Evolutionary conservation across 495 filamentous ascomycete genomes (phyloP).

Genomic region (Recurvomyces mirabilis): DNA sequence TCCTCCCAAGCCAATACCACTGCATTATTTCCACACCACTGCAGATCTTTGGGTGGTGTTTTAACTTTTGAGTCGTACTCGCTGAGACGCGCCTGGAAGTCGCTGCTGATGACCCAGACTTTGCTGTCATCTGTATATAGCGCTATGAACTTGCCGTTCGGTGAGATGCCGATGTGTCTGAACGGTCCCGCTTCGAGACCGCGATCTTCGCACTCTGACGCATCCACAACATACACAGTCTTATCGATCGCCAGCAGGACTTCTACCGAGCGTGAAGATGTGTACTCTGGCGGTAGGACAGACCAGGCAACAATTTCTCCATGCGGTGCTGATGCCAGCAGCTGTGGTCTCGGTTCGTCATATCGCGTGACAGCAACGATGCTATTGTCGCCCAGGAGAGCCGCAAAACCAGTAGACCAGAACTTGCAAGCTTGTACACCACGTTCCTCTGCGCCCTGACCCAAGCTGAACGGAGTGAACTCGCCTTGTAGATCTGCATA

Average conservation of each 20-base stretch:
- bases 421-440: slow-evolving; percentile 82
- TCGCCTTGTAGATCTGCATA: slow-evolving; percentile 88
- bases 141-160: slow-evolving; percentile 76
- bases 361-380: slow-evolving; percentile 80
- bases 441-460: slow-evolving; percentile 72
- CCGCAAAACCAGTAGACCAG: slow-evolving; percentile 84
- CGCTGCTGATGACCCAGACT: slow-evolving; percentile 85
- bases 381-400: slow-evolving; percentile 79
- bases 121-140: slow-evolving; percentile 78
- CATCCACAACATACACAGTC: slow-evolving; percentile 78
- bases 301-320: slow-evolving; percentile 80
- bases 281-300: slow-evolving; percentile 76
- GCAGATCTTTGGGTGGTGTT: slow-evolving; percentile 74
- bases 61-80: slow-evolving; percentile 83
- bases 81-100: slow-evolving; percentile 82
- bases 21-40: slow-evolving; percentile 94
- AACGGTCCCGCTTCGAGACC: slow-evolving; percentile 86
- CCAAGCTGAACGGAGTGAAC: slow-evolving; percentile 91
- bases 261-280: slow-evolving; percentile 89
- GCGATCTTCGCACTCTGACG: slow-evolving; percentile 80
- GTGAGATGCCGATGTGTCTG: slow-evolving; percentile 76
- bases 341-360: slow-evolving; percentile 77
- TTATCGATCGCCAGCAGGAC: slow-evolving; percentile 76
- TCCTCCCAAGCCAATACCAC: slow-evolving; percentile 95
- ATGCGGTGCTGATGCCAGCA: slow-evolving; percentile 66